Percentiles rank a stretch among this genome's conserved stretches.
Evolutionary conservation across 371 early-diverging fungal genomes (phyloP).

Genomic region (Syncephalastrum monosporum): DNA sequence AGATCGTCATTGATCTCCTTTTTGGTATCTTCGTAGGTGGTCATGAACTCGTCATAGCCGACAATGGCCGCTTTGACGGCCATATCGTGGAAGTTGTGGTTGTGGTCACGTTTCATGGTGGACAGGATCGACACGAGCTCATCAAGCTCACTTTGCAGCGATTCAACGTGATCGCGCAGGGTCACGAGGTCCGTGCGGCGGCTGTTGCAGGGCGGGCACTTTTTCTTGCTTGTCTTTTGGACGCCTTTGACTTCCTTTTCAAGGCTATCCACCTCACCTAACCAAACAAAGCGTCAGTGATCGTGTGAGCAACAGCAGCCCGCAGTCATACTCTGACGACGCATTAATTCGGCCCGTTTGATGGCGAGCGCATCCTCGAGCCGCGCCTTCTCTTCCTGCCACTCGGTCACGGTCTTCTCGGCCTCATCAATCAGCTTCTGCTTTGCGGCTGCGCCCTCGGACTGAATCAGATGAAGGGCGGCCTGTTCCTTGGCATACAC

Average conservation of each 20-base stretch:
- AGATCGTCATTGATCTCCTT: conserved; percentile 29
- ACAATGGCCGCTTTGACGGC: conserved; percentile 68
- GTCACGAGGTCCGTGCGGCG: conserved; percentile 19
- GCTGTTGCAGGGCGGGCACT: conserved; percentile 14
- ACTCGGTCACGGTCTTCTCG: conserved; percentile 32
- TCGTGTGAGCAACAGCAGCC: neutral
- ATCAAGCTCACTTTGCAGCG: conserved; percentile 35
- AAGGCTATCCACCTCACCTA: conserved; percentile 27
- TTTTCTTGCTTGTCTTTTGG: conserved; percentile 12
- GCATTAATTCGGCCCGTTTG: conserved; percentile 26
- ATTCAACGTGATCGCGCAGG: conserved; percentile 33
- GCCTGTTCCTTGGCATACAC: conserved; percentile 40
- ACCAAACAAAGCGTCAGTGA: neutral
- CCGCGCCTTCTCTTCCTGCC: conserved; percentile 32
- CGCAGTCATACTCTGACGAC: conserved; percentile 20
- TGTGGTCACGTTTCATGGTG: conserved; percentile 67
- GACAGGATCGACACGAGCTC: conserved; percentile 46
- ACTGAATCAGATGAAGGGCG: conserved; percentile 26
- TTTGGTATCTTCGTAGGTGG: conserved; percentile 27
- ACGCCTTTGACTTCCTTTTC: conserved; percentile 16
- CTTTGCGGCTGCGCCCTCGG: conserved; percentile 30
- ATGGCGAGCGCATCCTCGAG: conserved; percentile 33
- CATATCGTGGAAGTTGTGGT: conserved; percentile 77
- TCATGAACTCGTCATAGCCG: conserved; percentile 60
- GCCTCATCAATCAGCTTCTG: conserved; percentile 31